phyloP scores from a whole-genome alignment of 306 rosid genomes.

The Comarum palustre region DNA sequence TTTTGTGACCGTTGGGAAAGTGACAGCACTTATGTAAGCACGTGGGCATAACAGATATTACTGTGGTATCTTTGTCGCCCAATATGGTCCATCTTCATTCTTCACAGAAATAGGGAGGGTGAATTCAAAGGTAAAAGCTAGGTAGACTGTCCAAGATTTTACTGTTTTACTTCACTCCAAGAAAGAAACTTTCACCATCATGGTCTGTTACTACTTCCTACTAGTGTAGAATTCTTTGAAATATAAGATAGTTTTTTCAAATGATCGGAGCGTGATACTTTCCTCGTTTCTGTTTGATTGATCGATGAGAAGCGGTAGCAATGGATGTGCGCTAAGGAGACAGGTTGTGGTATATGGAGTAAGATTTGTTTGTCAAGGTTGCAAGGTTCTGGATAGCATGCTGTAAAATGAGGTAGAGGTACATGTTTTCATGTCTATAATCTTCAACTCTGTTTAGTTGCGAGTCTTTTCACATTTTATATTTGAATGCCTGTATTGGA shows the following conservation, averaged over 20 bases:
- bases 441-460: neutral
- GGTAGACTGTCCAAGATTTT: neutral
- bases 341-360: neutral
- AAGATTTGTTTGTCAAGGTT: neutral
- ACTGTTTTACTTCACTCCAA: neutral
- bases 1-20: conserved; percentile 46
- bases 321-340: neutral
- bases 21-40: conserved; percentile 3
- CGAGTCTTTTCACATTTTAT: neutral
- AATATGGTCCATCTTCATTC: neutral
- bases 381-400: neutral
- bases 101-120: neutral
- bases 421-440: neutral
- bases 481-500: neutral
- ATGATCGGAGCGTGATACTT: neutral
- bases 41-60: neutral
- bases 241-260: neutral
- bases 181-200: neutral
- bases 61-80: neutral
- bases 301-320: neutral
- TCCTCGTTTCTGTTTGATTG: neutral
- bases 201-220: neutral
- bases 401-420: neutral
- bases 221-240: neutral
- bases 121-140: neutral